Base-by-base conservation (phyloP, 2,329 filamentous ascomycete species). In the Pezicula neosporulosa region DNA sequence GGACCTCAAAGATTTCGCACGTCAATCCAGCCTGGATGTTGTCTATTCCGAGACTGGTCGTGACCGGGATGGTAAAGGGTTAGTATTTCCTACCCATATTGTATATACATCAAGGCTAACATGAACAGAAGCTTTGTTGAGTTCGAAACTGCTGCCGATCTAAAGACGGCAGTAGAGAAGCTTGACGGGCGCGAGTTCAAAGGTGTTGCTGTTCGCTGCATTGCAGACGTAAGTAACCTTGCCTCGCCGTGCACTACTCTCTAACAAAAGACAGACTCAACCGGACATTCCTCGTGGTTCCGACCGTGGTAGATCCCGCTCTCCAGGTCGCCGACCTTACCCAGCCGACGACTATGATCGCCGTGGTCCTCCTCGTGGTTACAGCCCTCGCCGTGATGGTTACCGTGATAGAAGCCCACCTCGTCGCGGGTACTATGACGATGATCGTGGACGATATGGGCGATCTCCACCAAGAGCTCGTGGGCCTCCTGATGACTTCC, bases 1-100 rank as follows among this genome's bases (percentile, higher is more conserved):
- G 94, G 94, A 99, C 74, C 85, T 99, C 49, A 99, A 99, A 89
- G 94, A 99, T 72, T 99, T 99, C 75, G 94, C 94, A 57, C 91
- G 94, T 69, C 90, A 95, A 72, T 95, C 93, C 71, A 91, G 91
- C 72, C 83, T 96, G 72, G 94, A 97, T 71, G 94, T 99, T 60
- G 94, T 99, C 66, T 99, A 96, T 72, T 97, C 92, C 60, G 94
- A 99, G 76, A 95, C 95, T 55, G 87, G 86, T 64, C 91, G 93
- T 66, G 92, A 96, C 69, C 88, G 87, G 60, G 90, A 95, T 70
- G 90, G 91, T 60, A 90, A 89, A 82, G 93, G 93, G 91, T 96
- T 73, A 73, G 87, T 78, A 55, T 54, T 38, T 50, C 18, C 21
- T 15, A 6, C 10, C 10, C 30, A 12, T 19, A 30, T 33, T 37